Conservation (phyloP, 345 rosid genomes). For the Camelina laxa region DNA sequence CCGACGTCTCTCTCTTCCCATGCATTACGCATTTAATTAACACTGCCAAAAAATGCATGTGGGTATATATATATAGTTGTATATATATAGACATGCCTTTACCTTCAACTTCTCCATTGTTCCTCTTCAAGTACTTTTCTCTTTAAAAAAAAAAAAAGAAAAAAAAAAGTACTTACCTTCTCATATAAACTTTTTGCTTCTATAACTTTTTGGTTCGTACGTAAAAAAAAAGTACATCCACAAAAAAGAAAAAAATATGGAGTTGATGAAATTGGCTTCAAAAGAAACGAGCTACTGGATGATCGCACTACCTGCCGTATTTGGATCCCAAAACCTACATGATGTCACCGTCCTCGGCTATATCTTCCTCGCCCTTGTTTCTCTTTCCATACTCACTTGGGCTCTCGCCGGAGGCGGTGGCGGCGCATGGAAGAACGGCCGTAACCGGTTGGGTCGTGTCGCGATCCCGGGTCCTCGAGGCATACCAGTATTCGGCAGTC, state of each 20-base stretch:
- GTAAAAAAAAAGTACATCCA: constrained; percentile 29
- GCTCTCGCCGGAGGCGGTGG: constrained; percentile 72
- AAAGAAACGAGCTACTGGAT: constrained; percentile 67
- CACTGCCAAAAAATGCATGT: constrained; percentile 44
- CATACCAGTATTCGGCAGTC: constrained; percentile 75
- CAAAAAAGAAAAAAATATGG: neutral
- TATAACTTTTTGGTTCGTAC: neutral
- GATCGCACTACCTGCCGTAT: constrained; percentile 63
- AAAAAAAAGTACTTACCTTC: constrained; percentile 5
- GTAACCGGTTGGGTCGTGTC: constrained; percentile 51
- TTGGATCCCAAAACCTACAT: constrained; percentile 45
- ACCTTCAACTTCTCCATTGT: constrained; percentile 37
- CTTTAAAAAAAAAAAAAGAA: neutral
- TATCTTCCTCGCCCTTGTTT: constrained; percentile 47
- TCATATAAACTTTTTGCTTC: constrained; percentile 8
- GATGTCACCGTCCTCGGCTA: constrained; percentile 48
- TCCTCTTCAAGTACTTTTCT: constrained; percentile 37
- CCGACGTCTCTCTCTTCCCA: constrained; percentile 47
- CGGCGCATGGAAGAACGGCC: constrained; percentile 69
- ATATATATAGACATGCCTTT: constrained; percentile 24
- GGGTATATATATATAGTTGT: constrained; percentile 26
- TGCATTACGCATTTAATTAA: constrained; percentile 46
- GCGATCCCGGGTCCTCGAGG: constrained; percentile 75
- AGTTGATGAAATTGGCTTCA: constrained; percentile 44
- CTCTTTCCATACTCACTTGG: constrained; percentile 61